Conservation (phyloP, 768 basidiomycete species). For the Pleurotus sapidus region DNA sequence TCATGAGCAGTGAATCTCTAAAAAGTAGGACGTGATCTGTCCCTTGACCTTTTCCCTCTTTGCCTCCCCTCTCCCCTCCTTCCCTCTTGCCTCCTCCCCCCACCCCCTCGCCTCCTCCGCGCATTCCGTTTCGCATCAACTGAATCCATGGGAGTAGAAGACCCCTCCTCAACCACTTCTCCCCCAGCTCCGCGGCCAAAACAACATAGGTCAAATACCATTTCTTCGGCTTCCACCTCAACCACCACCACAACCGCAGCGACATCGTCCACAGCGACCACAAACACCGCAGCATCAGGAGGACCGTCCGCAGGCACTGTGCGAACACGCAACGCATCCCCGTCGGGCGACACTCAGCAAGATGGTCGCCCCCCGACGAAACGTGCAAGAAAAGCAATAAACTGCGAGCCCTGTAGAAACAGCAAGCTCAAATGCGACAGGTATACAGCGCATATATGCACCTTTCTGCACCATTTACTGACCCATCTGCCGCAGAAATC, state of each 20-base stretch:
- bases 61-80: slow-evolving; percentile 63
- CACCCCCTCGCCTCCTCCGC: slow-evolving; percentile 57
- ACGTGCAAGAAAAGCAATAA: slow-evolving; percentile 83
- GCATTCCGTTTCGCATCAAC: slow-evolving; percentile 42
- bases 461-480: neutral
- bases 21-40: neutral
- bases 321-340: neutral
- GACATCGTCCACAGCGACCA: neutral
- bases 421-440: slow-evolving; percentile 90
- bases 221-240: slow-evolving; percentile 26
- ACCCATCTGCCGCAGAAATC: slow-evolving; percentile 48
- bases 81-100: slow-evolving; percentile 37
- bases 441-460: slow-evolving; percentile 32
- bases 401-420: slow-evolving; percentile 85
- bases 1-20: neutral
- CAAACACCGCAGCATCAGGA: too few relatives aligned
- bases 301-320: neutral
- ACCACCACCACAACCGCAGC: neutral
- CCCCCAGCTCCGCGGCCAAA: slow-evolving; percentile 39
- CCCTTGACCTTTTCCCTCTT: neutral
- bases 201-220: slow-evolving; percentile 29
- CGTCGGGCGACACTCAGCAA: slow-evolving; percentile 23
- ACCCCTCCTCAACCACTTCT: slow-evolving; percentile 31
- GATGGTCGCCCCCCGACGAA: slow-evolving; percentile 73
- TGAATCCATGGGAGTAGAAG: slow-evolving; percentile 28